phyloP scores from a whole-genome alignment of 2,329 filamentous ascomycete species.

The Atkinsonella texensis region DNA sequence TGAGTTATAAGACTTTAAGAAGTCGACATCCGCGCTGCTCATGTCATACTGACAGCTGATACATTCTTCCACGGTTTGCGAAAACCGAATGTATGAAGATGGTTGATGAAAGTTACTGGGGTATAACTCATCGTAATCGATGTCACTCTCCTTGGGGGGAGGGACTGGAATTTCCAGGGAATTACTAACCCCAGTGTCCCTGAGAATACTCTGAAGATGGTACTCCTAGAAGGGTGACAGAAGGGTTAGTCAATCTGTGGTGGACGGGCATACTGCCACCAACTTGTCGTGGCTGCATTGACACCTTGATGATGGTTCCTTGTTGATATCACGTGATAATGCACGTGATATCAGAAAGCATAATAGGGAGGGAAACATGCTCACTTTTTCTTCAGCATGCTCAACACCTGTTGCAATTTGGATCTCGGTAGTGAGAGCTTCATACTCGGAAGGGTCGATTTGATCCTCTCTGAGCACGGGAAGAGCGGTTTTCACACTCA shows the following conservation, averaged over 20 bases:
- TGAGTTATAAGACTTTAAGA: conserved; percentile 72
- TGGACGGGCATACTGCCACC: neutral
- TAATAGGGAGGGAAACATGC: conserved; percentile 30
- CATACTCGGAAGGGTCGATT: conserved; percentile 76
- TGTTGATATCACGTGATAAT: conserved; percentile 28
- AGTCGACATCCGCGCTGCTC: conserved; percentile 79
- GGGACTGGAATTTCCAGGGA: conserved; percentile 55
- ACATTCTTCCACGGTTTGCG: conserved; percentile 94
- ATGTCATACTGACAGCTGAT: conserved; percentile 88
- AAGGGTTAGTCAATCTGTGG: neutral
- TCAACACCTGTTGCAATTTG: conserved; percentile 95
- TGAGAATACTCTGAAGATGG: conserved; percentile 76
- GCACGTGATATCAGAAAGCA: conserved; percentile 36
- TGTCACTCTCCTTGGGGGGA: conserved; percentile 48
- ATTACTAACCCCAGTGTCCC: conserved; percentile 41
- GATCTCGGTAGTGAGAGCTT: conserved; percentile 69
- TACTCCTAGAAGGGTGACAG: conserved; percentile 56
- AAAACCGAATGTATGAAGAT: conserved; percentile 91
- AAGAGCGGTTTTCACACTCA: conserved; percentile 81
- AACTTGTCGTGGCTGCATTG: neutral
- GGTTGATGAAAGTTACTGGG: conserved; percentile 69
- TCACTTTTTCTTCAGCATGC: conserved; percentile 91
- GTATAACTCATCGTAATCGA: conserved; percentile 87
- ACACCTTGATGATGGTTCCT: neutral
- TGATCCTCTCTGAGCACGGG: conserved; percentile 82